Base-by-base conservation (phyloP, 2,329 filamentous ascomycete species). In the Thielaviopsis populi region DNA sequence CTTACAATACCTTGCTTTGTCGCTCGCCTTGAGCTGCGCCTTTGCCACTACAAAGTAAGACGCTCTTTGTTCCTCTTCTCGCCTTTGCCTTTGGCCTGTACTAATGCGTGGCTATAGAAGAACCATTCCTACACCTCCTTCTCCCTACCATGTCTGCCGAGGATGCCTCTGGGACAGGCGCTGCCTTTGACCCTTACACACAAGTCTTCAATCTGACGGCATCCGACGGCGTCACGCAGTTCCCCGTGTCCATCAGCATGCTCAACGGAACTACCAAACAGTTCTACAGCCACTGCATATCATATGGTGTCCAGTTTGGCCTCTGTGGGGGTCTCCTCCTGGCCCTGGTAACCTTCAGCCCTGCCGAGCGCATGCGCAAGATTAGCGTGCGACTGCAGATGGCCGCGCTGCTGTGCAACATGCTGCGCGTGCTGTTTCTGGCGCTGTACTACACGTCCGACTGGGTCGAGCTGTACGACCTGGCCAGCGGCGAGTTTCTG, bases 291-390 rank as follows among this genome's bases (percentile, higher is more conserved):
- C 71, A 74, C 30, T 71, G 71, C 70, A 83, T 88, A 76, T 86
- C 84, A 73, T 89, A 86, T 71, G 85, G 82, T 62, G 75, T 80
- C 19, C 88, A 92, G 71, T 78, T 91, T 61, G 89, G 89, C 37
- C 83, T 86, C 27, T 83, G 81, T 58, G 68, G 85, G 65, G 74
- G 86, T 66, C 81, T 90, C 69, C 75, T 91, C 19, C 68, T 86
- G 53, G 77, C 87, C 37, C 75, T 91, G 2, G 74, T 90, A 11
- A 70, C 86, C 65, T 79, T 91, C 72, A 91, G 88, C 0, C 82
- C 82, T 22, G 72, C 76, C 0, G 77, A 82, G 68, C 90, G 89
- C 71, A 81, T 88, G 66, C 75, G 75, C 62, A 85, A 85, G 1
- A 70, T 77, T 0, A 79, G 89, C 22, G 88, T 87, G 71, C 70